Percentiles rank a stretch among this genome's conserved stretches.
Evolutionary conservation across 2,329 filamentous ascomycete species (phyloP).

Genomic region (Penicillium decumbens): DNA sequence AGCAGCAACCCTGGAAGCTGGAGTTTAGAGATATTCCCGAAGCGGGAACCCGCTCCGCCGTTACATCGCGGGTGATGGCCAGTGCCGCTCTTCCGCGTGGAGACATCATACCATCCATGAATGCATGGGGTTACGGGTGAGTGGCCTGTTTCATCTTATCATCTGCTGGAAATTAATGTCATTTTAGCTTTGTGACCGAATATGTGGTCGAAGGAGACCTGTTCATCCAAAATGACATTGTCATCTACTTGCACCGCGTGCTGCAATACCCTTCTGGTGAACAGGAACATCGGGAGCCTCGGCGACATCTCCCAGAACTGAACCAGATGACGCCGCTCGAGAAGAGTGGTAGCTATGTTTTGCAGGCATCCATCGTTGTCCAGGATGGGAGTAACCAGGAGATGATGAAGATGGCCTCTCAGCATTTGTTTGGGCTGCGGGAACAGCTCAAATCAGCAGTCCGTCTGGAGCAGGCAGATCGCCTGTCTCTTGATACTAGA

Average conservation of each 20-base stretch:
- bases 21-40: constrained; percentile 50
- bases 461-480: constrained; percentile 54
- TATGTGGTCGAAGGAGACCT: constrained; percentile 55
- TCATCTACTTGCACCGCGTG: constrained; percentile 54
- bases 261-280: constrained; percentile 43
- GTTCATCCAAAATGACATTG: constrained; percentile 55
- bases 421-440: constrained; percentile 53
- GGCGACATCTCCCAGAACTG: constrained; percentile 41
- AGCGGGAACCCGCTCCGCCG: constrained; percentile 49
- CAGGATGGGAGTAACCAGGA: constrained; percentile 53
- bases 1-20: constrained; percentile 42
- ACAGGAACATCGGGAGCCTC: constrained; percentile 31
- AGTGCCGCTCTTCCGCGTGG: constrained; percentile 48
- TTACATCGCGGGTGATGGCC: constrained; percentile 51
- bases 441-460: constrained; percentile 53
- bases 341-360: constrained; percentile 53
- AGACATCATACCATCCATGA: constrained; percentile 50
- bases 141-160: constrained; percentile 22
- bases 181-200: constrained; percentile 53
- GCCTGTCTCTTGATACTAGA: constrained; percentile 57
- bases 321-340: constrained; percentile 50
- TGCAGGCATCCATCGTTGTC: constrained; percentile 56
- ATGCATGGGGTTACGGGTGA: constrained; percentile 52
- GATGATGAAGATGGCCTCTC: constrained; percentile 51
- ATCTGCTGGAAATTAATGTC: constrained; percentile 11